Base-by-base conservation (phyloP, 176 grass and related monocot genomes). In the Rhynchospora tenuis region DNA sequence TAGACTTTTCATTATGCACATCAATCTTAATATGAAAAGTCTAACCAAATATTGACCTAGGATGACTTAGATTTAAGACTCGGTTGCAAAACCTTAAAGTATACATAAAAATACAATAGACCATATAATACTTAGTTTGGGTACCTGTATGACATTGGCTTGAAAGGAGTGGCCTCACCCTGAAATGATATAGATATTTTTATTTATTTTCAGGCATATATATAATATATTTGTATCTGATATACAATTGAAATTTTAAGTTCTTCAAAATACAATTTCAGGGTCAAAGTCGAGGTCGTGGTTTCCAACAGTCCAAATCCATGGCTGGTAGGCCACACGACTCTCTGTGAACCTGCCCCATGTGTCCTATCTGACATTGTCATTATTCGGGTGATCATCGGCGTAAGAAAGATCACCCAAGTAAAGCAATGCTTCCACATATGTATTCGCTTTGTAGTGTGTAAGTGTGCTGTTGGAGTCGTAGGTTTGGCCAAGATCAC, bases 301-400 rank as follows among this genome's bases (percentile, higher is more conserved):
- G 78, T 94, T 94, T 62, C 92, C 90, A 26, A 80, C 50, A 3
- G 88, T 90, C 90, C 90, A 94, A 85, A 94, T 86, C 92, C 92
- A 90, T 3, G 90, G 90, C 81, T 94, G 92, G 75, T 94, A 92
- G 9, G 90, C 92, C 0, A 66, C 84, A 19, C 88, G 88, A 26
- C 88, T 81, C 90, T 92, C 93, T 4, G 60, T 76, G 44, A 94
- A 92, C 5, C 93, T 77, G 13, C 86, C 88, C 93, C 93, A 94
- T 14, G 88, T 85, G 70, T 94, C 93, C 93, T 90, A 94, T 17
- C 88, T 86, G 17, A 24, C 43, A 83, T 94, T 94, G 69, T 94
- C 90, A 80, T 94, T 81, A 26, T 80, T 59, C 3, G 81, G 84
- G 43, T 94, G 67, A 58, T 86, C 0, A 86, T 94, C 93, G 23